Conservation (phyloP, 2,329 filamentous ascomycete genomes). For the Fusarium foetens region DNA sequence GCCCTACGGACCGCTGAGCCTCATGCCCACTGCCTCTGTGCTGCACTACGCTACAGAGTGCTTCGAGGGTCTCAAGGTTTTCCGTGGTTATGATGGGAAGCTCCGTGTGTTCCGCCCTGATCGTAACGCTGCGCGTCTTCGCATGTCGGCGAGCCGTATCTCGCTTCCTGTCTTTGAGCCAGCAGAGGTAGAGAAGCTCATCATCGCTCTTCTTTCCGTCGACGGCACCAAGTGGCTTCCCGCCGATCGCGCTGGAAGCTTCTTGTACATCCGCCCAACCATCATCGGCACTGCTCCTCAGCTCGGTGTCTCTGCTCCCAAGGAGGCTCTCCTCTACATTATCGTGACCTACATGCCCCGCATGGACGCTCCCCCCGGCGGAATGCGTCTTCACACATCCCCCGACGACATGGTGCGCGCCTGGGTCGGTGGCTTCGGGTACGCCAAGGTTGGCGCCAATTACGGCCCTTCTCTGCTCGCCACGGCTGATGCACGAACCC, state of each 20-base stretch:
- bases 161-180: constrained; percentile 79
- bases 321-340: constrained; percentile 89
- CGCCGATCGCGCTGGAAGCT: constrained; percentile 71
- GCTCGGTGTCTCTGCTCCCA: constrained; percentile 82
- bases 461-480: constrained; percentile 87
- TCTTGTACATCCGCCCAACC: constrained; percentile 87
- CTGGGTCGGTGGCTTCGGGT: constrained; percentile 93
- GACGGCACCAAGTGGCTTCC: constrained; percentile 86
- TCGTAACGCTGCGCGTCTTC: constrained; percentile 74
- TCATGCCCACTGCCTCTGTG: constrained; percentile 83
- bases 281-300: constrained; percentile 85
- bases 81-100: constrained; percentile 79
- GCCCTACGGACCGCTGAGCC: constrained; percentile 79
- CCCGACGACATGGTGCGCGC: constrained; percentile 86
- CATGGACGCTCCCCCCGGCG: constrained; percentile 62
- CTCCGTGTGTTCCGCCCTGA: constrained; percentile 82
- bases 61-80: constrained; percentile 87
- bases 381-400: constrained; percentile 80
- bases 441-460: constrained; percentile 92
- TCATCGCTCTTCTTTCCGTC: constrained; percentile 75
- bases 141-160: constrained; percentile 70
- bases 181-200: constrained; percentile 76
- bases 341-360: constrained; percentile 73
- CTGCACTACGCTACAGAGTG: constrained; percentile 93
- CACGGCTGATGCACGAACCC: constrained; percentile 75